Evolutionary conservation across 441 rosid genomes (phyloP).

Genomic region (Pelargonium cotyledonis): DNA sequence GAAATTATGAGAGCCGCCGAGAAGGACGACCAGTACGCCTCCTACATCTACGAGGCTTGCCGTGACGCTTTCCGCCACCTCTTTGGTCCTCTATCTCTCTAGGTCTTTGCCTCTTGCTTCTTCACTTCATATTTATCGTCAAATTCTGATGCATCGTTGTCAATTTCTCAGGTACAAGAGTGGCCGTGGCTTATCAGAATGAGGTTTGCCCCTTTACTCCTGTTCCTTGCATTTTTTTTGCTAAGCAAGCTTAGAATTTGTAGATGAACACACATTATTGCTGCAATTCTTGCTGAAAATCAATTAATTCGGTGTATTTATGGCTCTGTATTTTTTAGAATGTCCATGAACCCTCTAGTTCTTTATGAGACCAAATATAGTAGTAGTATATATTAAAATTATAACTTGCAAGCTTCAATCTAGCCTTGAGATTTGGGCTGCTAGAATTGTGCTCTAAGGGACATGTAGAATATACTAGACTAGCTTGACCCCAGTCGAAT

Average conservation of each 20-base stretch:
- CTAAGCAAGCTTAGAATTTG: background rate
- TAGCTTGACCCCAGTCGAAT: too few relatives aligned
- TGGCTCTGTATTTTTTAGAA: background rate
- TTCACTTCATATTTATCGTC: background rate
- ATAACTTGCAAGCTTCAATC: background rate
- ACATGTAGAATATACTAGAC: too few relatives aligned
- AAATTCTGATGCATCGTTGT: background rate
- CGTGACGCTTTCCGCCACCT: conserved; percentile 87
- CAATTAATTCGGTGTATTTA: background rate
- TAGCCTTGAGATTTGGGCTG: too few relatives aligned
- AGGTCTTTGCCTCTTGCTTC: background rate
- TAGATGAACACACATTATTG: background rate
- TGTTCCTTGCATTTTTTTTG: background rate
- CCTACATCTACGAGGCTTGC: conserved; percentile 82
- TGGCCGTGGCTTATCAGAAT: conserved; percentile 77
- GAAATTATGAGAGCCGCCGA: conserved; percentile 98
- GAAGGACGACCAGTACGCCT: conserved; percentile 94
- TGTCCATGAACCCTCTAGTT: background rate
- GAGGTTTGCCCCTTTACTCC: conserved; percentile 42
- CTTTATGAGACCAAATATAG: background rate
- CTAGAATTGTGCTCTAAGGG: too few relatives aligned
- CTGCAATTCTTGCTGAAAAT: background rate
- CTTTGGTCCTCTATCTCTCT: conserved; percentile 40
- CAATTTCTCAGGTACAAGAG: conserved; percentile 53
- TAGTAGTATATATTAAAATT: background rate